Percentiles rank a stretch among this genome's conserved stretches.
Evolutionary conservation across 140 eudicot genomes (phyloP).

Genomic region (Stevia rebaudiana): DNA sequence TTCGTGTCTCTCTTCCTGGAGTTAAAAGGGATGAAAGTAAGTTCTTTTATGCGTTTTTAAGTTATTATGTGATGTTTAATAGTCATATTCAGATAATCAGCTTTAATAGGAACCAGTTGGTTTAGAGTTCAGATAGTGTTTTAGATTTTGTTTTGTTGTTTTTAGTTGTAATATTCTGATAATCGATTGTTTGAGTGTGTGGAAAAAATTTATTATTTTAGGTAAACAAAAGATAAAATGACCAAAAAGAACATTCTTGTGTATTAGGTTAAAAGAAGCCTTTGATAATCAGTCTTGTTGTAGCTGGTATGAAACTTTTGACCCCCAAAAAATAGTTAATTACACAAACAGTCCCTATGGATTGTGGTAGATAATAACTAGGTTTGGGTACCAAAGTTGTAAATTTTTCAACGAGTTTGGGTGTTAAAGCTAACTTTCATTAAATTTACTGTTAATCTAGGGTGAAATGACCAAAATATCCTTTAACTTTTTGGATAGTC

Average conservation of each 20-base stretch:
- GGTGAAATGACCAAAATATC: no score
- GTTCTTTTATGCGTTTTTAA: conserved; percentile 18
- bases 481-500: no score
- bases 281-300: not conserved
- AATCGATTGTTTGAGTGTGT: not conserved
- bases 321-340: no score
- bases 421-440: no score
- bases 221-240: not conserved
- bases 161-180: not conserved
- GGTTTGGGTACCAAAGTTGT: no score
- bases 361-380: no score
- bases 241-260: not conserved
- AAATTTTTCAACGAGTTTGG: no score
- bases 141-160: not conserved
- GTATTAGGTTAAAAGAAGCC: not conserved
- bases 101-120: not conserved
- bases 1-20: conserved; percentile 93
- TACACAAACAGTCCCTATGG: no score
- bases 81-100: not conserved
- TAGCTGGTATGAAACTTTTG: not conserved
- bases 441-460: no score
- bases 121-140: not conserved
- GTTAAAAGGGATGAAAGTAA: conserved; percentile 94
- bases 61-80: not conserved
- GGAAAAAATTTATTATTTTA: not conserved